Percentiles rank a stretch among this genome's conserved stretches.
Evolutionary conservation across 1,284 basidiomycete genomes (phyloP).

Genomic region (Cryptococcus depauperatus): DNA sequence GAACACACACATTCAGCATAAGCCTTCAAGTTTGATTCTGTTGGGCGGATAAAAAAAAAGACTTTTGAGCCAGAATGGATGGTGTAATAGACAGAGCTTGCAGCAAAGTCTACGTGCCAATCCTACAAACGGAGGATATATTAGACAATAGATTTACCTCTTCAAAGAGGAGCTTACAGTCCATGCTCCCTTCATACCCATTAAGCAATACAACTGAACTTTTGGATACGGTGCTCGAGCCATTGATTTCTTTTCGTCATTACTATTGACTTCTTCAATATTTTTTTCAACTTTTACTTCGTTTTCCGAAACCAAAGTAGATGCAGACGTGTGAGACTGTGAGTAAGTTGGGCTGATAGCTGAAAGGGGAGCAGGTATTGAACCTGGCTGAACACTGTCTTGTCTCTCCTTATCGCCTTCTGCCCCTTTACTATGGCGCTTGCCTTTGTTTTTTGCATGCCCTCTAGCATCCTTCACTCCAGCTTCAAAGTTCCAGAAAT

Average conservation of each 20-base stretch:
- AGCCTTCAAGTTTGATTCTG: slow-evolving; percentile 74
- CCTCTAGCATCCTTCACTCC: slow-evolving; percentile 23
- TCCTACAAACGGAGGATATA: slow-evolving; percentile 53
- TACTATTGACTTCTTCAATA: slow-evolving; percentile 22
- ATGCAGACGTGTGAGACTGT: too few species aligned
- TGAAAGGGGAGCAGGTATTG: too few species aligned
- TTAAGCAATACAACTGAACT: slow-evolving; percentile 88
- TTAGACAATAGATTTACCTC: neutral
- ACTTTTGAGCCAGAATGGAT: slow-evolving; percentile 72
- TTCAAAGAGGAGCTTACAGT: slow-evolving; percentile 55
- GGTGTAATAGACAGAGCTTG: slow-evolving; percentile 89
- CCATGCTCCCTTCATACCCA: slow-evolving; percentile 58
- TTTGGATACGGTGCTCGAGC: slow-evolving; percentile 72
- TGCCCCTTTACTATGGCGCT: slow-evolving; percentile 1
- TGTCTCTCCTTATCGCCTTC: slow-evolving; percentile 24
- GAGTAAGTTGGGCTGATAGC: too few species aligned
- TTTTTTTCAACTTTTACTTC: too few species aligned
- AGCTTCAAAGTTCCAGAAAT: slow-evolving; percentile 62
- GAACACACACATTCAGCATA: slow-evolving; percentile 45
- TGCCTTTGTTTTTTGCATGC: slow-evolving; percentile 10
- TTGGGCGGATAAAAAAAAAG: slow-evolving; percentile 88
- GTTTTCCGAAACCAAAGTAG: slow-evolving; percentile 1
- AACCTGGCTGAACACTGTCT: too few species aligned
- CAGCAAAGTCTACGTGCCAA: slow-evolving; percentile 95
- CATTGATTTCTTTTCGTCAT: slow-evolving; percentile 11